Base-by-base conservation (phyloP, 164 flowering plant species). In the Vitis rotundifolia region DNA sequence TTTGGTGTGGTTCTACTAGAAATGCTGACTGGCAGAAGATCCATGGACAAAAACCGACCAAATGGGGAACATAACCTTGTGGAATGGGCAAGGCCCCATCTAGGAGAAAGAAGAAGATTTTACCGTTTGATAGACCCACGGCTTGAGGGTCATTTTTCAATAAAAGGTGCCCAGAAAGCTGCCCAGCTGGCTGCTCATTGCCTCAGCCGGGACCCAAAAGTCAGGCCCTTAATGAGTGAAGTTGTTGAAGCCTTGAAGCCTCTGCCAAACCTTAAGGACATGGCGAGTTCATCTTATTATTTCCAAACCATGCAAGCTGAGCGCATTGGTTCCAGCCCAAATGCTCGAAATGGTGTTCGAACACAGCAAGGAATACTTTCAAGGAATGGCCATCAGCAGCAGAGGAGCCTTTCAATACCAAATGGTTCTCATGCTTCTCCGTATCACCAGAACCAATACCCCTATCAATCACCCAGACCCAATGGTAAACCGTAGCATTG, bases 1-100 rank as follows among this genome's bases (percentile, higher is more conserved):
- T 92, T 91, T 73, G 97, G 97, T 10, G 97, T 92, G 62, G 97
- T 92, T 71, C 76, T 92, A 28, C 96, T 92, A 28, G 97, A 92
- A 75, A 91, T 92, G 94, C 72, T 92, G 50, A 88, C 89, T 50
- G 97, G 97, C 10, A 78, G 97, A 75, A 84, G 96, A 77, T 92
- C 97, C 64, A 90, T 92, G 96, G 97, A 92, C 77, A 92, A 92
- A 73, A 89, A 84, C 73, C 79, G 97, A 16, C 97, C 94, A 15
- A 89, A 88, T 66, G 97, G 97, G 15, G 96, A 92, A 67, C 97
- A 92, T 66, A 92, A 90, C 78, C 87, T 92, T 12, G 97, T 92
- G 16, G 96, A 91, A 71, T 92, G 97, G 97, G 97, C 97, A 14
- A 78, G 94, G 56, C 97, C 96, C 11, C 82, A 87, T 81, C 86